phyloP scores from a whole-genome alignment of 306 rosid genomes.

The Medicago truncatula region MtrunA17r5.0-ANR NC_053049.1:4201001-4201500 shows the following conservation, averaged over 20 bases:
- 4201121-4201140: background rate
- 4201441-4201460: constrained; percentile 41
- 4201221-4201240: background rate
- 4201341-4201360: constrained; percentile 13
- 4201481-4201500: constrained; percentile 60
- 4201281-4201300: background rate
- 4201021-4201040: too few species aligned
- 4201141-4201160: constrained; percentile 13
- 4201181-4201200: background rate
- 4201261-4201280: background rate
- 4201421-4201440: constrained; percentile 58
- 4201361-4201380: constrained; percentile 1
- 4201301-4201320: constrained; percentile 10
- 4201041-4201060: too few species aligned
- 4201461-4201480: constrained; percentile 64
- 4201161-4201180: background rate
- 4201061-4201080: background rate
- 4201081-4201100: background rate
- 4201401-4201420: constrained; percentile 38
- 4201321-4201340: constrained; percentile 37
- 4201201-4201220: background rate
- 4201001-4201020: too few species aligned
- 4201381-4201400: constrained; percentile 26
- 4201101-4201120: background rate
- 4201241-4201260: background rate